Evolutionary conservation across 306 rosid genomes (phyloP).

Genomic region (Lithocarpus polystachyus): DNA sequence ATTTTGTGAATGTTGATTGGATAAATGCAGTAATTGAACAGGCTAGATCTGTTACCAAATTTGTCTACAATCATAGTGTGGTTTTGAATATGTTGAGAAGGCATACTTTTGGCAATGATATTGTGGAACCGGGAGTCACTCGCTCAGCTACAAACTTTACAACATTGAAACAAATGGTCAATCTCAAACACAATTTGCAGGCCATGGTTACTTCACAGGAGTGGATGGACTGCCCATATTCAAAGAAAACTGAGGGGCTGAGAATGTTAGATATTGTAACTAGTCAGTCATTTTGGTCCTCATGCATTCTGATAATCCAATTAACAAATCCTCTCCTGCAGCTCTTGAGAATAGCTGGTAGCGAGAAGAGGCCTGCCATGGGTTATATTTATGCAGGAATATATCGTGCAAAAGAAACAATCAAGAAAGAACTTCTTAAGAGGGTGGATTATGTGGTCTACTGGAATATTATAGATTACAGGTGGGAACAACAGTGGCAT

Average conservation of each 20-base stretch:
- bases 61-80: conserved; percentile 68
- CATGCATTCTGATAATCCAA: conserved; percentile 56
- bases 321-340: conserved; percentile 75
- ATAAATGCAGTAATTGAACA: conserved; percentile 61
- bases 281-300: conserved; percentile 83
- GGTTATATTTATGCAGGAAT: conserved; percentile 83
- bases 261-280: conserved; percentile 73
- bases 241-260: conserved; percentile 77
- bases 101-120: conserved; percentile 69
- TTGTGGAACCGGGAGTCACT: conserved; percentile 68
- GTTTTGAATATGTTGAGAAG: conserved; percentile 77
- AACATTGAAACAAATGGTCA: conserved; percentile 73
- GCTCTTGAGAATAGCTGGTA: conserved; percentile 55
- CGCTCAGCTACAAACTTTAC: conserved; percentile 59
- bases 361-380: conserved; percentile 83
- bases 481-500: conserved; percentile 72
- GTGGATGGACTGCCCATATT: conserved; percentile 75
- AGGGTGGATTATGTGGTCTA: conserved; percentile 76
- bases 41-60: conserved; percentile 72
- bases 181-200: conserved; percentile 75
- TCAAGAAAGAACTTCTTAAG: conserved; percentile 66
- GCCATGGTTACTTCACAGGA: conserved; percentile 86
- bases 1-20: conserved; percentile 77
- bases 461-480: conserved; percentile 85
- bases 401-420: conserved; percentile 75